Evolutionary conservation across 306 rosid genomes (phyloP).

Genomic region (Nissolia schottii): DNA sequence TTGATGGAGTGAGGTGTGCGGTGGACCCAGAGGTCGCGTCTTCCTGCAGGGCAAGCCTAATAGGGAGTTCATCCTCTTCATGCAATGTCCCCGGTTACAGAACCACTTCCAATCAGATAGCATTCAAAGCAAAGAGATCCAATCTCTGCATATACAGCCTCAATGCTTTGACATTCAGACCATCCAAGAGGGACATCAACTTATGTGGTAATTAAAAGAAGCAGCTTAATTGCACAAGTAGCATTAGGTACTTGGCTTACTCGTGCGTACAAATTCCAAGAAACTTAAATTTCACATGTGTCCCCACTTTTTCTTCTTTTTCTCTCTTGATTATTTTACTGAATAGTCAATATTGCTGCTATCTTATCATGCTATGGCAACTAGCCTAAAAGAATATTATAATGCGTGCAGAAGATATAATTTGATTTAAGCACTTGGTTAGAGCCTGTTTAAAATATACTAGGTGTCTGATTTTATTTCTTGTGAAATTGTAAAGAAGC

Average conservation of each 20-base stretch:
- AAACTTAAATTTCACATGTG: conserved; percentile 10
- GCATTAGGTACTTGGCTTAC: conserved; percentile 20
- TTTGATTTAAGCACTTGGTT: conserved; percentile 6
- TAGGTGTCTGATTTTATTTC: conserved; percentile 8
- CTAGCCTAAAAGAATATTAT: conserved; percentile 12
- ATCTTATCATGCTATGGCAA: not conserved
- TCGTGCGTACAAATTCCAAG: conserved; percentile 27
- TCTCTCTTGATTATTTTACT: conserved; percentile 18
- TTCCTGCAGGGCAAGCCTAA: conserved; percentile 69
- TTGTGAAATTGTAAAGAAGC: conserved; percentile 10
- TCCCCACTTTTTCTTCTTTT: not conserved
- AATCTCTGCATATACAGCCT: conserved; percentile 90
- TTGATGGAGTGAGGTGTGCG: conserved; percentile 91
- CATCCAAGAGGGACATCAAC: conserved; percentile 48
- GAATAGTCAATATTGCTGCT: not conserved
- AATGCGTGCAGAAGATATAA: conserved; percentile 24
- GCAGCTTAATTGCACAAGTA: conserved; percentile 27
- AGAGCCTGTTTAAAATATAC: conserved; percentile 13
- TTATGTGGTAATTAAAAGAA: conserved; percentile 51
- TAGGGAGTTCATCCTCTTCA: conserved; percentile 60
- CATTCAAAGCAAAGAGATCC: conserved; percentile 64
- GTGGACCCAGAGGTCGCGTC: conserved; percentile 70
- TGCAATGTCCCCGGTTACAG: conserved; percentile 88
- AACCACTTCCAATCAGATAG: conserved; percentile 68
- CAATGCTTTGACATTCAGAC: conserved; percentile 79